A percentile compares a stretch with the other conserved stretches of the same genome.
phyloP scores from a whole-genome alignment of 2,329 filamentous ascomycete species.

The Aspergillus texensis region DNA sequence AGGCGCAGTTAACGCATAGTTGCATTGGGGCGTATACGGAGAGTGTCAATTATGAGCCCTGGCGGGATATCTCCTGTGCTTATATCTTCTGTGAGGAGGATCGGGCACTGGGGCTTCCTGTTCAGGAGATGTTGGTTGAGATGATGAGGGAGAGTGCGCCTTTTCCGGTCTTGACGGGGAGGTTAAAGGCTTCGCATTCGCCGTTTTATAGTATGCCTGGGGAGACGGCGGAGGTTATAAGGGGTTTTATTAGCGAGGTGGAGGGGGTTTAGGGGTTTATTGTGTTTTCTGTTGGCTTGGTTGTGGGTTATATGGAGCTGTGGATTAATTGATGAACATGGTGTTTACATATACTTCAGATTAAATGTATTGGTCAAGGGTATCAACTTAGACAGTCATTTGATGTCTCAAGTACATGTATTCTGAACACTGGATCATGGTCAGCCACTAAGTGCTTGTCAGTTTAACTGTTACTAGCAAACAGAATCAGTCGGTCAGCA shows the following conservation, averaged over 20 bases:
- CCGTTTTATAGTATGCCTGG: constrained; percentile 45
- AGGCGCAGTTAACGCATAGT: constrained; percentile 25
- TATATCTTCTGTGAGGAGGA: constrained; percentile 45
- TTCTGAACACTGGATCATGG: neutral
- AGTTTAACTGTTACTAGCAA: neutral
- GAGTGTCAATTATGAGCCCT: constrained; percentile 32
- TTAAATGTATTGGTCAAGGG: neutral
- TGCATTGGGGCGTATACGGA: constrained; percentile 30
- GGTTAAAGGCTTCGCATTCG: constrained; percentile 40
- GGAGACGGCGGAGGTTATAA: constrained; percentile 31
- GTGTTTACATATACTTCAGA: neutral
- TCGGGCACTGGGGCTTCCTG: constrained; percentile 29
- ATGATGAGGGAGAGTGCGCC: neutral
- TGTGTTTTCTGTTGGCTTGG: neutral
- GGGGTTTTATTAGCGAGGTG: neutral
- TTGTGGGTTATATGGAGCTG: neutral
- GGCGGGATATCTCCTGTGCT: constrained; percentile 36
- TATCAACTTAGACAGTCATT: neutral
- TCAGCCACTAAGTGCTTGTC: neutral
- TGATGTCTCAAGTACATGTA: neutral
- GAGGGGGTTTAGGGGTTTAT: neutral
- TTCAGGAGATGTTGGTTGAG: constrained; percentile 35
- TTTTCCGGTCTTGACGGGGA: constrained; percentile 13
- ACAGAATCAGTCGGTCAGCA: neutral
- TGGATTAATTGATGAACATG: neutral